Conservation (phyloP, 2,329 filamentous ascomycete genomes). For the Aureobasidium subglaciale region DNA sequence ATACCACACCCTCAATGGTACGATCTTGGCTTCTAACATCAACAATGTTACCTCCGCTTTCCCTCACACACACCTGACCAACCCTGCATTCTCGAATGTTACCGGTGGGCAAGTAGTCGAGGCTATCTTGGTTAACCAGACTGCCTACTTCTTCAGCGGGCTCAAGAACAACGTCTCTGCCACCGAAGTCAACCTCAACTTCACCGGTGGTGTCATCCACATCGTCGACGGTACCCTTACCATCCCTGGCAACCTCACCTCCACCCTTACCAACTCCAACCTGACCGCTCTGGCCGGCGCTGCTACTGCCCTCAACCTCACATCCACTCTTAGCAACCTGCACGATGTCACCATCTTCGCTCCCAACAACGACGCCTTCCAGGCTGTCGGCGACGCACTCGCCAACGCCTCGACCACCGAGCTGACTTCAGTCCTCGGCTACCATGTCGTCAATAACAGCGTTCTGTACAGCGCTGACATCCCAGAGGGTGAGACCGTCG, state of each 20-base stretch:
- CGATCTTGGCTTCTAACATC: slow-evolving; percentile 33
- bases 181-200: slow-evolving; percentile 37
- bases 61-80: slow-evolving; percentile 43
- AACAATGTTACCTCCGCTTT: slow-evolving; percentile 34
- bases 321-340: slow-evolving; percentile 35
- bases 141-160: slow-evolving; percentile 47
- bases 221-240: slow-evolving; percentile 40
- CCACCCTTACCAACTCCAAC: slow-evolving; percentile 29
- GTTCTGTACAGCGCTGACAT: slow-evolving; percentile 41
- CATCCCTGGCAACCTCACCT: slow-evolving; percentile 28
- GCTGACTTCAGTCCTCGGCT: slow-evolving; percentile 50
- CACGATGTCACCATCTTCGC: slow-evolving; percentile 57
- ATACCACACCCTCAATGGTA: slow-evolving; percentile 55
- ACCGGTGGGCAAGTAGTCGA: slow-evolving; percentile 54
- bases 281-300: slow-evolving; percentile 38
- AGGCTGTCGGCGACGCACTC: slow-evolving; percentile 47
- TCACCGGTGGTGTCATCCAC: slow-evolving; percentile 41
- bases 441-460: slow-evolving; percentile 55
- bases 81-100: slow-evolving; percentile 49
- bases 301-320: slow-evolving; percentile 33
- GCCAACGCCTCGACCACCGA: slow-evolving; percentile 41
- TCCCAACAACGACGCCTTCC: slow-evolving; percentile 55
- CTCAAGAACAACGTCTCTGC: slow-evolving; percentile 45
- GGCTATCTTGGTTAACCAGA: slow-evolving; percentile 33
- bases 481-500: slow-evolving; percentile 12